Base-by-base conservation (phyloP, 2,329 filamentous ascomycete genomes). In the Pseudofabraea citricarpa region DNA sequence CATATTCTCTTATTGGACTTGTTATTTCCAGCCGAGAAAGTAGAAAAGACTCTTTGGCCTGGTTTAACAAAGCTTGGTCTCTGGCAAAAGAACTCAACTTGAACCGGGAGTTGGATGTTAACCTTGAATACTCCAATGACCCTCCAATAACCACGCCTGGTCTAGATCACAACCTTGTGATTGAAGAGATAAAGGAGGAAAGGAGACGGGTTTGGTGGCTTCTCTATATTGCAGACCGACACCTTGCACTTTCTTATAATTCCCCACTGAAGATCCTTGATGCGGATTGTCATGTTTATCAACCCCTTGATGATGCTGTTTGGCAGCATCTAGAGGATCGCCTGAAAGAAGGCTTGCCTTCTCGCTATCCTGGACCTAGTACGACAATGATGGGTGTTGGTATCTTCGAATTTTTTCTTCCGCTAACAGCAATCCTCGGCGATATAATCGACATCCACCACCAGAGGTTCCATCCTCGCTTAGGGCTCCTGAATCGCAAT, bases 371-470 rank as follows among this genome's bases (percentile, higher is more conserved):
- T 3, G 71, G 70, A 0, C 67, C 71, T 2, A 63, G 67, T 0
- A 63, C 56, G 6, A 56, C 52, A 16, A 61, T 66, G 24, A 64
- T 65, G 0, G 71, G 71, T 1, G 63, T 63, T 3, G 65, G 66
- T 1, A 69, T 73, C 33, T 74, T 74, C 35, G 71, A 73, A 46
- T 74, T 68, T 46, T 74, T 74, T 40, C 56, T 74, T 3, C 72
- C 71, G 0, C 57, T 74, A 2, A 73, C 73, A 65, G 62, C 64
- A 1, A 69, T 73, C 6, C 61, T 74, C 0, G 72, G 72, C 0
- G 69, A 74, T 41, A 69, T 74, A 7, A 69, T 74, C 35, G 66
- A 73, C 33, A 54, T 72, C 4, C 71, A 73, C 46, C 67, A 69
- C 41, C 56, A 63, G 9, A 60, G 64, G 9, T 59, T 64, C 21